Evolutionary conservation across 495 filamentous ascomycete genomes (phyloP), one percentile per base, ranked within the genome.

Genomic region (Trichocladium uniseriatum): DNA sequence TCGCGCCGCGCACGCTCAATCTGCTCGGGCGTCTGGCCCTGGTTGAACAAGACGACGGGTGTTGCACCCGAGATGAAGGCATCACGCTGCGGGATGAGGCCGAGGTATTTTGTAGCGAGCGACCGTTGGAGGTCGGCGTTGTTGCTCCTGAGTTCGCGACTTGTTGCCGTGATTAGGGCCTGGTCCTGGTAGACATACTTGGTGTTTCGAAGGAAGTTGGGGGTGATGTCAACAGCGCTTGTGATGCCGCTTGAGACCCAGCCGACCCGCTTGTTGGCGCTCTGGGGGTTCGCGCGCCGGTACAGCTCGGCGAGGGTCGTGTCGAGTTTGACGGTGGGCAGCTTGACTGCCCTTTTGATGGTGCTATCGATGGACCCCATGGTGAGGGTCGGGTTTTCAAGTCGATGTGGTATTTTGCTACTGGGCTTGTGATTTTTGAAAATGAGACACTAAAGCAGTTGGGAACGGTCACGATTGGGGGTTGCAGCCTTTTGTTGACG

Each of bases 81-180:
- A 28, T 65, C 62, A 10, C 63, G 61, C 42, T 68, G 65, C 5
- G 65, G 48, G 16, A 66, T 56, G 20, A 63, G 53, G 35, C 42
- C 47, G 48, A 63, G 55, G 35, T 63, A 57, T 43, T 63, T 63
- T 29, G 43, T 52, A 5, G 60, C 52, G 6, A 63, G 51, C 2
- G 55, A 51, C 11, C 41, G 41, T 16, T 47, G 52, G 14, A 63
- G 46, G 5, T 22, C 65, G 16, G 69, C 60, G 38, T 74, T 75
- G 49, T 70, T 68, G 18, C 68, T 72, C 38, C 50, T 49, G 4
- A 79, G 63, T 31, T 76, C 68, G 38, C 75, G 61, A 3, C 70
- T 62, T 0, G 77, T 74, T 1, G 63, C 57, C 21, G 55, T 58
- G 52, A 77, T 76, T 62, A 66, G 63, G 22, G 53, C 37, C 13